Percentiles rank a stretch among this genome's conserved stretches.
phyloP scores from a whole-genome alignment of 768 basidiomycete genomes.

The Boletellus ananiceps region DNA sequence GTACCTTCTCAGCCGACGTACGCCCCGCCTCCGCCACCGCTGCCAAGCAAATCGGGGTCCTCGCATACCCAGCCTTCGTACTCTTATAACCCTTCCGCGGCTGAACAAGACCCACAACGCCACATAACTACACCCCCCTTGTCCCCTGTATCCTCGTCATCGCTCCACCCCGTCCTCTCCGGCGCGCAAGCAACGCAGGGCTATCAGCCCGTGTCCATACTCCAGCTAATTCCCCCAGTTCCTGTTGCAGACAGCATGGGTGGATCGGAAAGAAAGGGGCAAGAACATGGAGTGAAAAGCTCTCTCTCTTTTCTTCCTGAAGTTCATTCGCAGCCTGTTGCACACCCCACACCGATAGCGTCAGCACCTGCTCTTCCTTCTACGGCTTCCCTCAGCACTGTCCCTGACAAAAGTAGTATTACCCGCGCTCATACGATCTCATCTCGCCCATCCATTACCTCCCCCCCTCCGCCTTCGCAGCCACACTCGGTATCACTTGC shows the following conservation, averaged over 20 bases:
- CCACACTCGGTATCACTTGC: slow-evolving; percentile 18
- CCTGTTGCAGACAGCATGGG: slow-evolving; percentile 1
- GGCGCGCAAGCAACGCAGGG: slow-evolving; percentile 11
- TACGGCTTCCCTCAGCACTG: slow-evolving; percentile 13
- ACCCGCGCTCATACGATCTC: slow-evolving; percentile 29
- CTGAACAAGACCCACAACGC: slow-evolving; percentile 13
- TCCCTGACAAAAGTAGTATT: slow-evolving; percentile 17
- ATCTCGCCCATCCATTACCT: slow-evolving; percentile 14
- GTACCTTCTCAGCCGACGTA: slow-evolving; percentile 29
- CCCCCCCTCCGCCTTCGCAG: slow-evolving; percentile 10
- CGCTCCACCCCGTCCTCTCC: slow-evolving; percentile 12
- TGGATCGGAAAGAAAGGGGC: slow-evolving; percentile 16
- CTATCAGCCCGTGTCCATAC: slow-evolving; percentile 21
- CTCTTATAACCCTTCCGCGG: slow-evolving; percentile 5
- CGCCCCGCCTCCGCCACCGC: slow-evolving; percentile 19
- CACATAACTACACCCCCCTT: slow-evolving; percentile 13
- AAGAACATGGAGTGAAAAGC: slow-evolving; percentile 3
- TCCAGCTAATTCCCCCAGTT: slow-evolving; percentile 8
- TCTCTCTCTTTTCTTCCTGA: slow-evolving; percentile 5
- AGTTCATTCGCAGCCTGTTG: slow-evolving; percentile 15
- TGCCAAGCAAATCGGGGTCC: slow-evolving; percentile 10
- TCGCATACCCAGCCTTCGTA: slow-evolving; percentile 15
- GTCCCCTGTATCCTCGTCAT: slow-evolving; percentile 1
- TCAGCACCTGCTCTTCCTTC: slow-evolving; percentile 15
- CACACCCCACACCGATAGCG: slow-evolving; percentile 13